Conservation (phyloP, 2,329 filamentous ascomycete genomes). For the Xylariaceae sp. region DNA sequence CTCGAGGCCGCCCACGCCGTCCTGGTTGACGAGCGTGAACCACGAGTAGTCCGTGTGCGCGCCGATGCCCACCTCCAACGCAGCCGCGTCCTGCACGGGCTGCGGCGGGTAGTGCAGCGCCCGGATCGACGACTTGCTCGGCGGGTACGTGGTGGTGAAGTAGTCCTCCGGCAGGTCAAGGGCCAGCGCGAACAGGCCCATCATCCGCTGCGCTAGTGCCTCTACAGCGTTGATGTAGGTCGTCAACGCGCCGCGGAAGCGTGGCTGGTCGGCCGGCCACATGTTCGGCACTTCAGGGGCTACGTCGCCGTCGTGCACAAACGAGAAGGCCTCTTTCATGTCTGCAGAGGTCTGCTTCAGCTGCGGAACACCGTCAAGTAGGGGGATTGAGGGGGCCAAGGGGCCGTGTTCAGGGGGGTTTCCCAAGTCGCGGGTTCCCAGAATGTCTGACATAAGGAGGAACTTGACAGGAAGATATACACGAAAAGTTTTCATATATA, state of each 20-base stretch:
- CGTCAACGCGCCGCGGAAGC: background rate
- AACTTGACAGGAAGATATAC: background rate
- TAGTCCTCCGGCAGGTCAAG: background rate
- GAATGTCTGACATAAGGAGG: too few species aligned
- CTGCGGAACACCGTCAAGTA: background rate
- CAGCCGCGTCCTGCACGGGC: background rate
- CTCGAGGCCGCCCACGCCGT: background rate
- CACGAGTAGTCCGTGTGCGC: conserved; percentile 1
- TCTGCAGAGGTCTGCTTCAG: background rate
- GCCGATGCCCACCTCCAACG: background rate
- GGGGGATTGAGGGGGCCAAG: background rate
- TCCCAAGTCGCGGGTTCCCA: too few species aligned
- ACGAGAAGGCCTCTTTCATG: background rate
- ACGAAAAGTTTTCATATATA: background rate
- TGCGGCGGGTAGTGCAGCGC: background rate
- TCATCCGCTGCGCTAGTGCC: background rate
- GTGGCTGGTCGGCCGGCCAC: background rate
- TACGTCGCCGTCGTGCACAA: background rate
- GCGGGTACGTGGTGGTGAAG: background rate
- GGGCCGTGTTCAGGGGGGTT: background rate
- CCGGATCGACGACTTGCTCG: background rate
- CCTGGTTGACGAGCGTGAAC: conserved; percentile 1
- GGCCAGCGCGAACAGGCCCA: background rate
- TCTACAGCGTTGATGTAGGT: background rate
- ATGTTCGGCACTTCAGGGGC: background rate